phyloP scores from a whole-genome alignment of 164 flowering plant species.

The Kingdonia uniflora region DNA sequence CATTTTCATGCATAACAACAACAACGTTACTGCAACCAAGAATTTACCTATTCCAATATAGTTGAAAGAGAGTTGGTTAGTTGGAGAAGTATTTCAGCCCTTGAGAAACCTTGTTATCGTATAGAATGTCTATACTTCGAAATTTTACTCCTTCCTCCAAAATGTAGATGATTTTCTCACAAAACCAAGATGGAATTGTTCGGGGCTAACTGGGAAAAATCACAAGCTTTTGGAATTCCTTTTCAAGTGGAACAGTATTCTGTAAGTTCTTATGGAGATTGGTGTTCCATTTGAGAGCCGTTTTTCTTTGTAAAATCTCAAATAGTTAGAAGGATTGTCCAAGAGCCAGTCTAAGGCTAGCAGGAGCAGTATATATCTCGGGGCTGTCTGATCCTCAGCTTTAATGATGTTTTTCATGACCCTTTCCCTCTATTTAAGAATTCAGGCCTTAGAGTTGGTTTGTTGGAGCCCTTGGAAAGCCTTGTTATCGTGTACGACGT shows the following conservation, averaged over 20 bases:
- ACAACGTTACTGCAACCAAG: constrained; percentile 84
- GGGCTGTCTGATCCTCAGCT: constrained; percentile 41
- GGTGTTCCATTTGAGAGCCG: constrained; percentile 7
- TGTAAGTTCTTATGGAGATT: constrained; percentile 16
- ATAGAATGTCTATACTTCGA: constrained; percentile 78
- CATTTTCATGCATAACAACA: constrained; percentile 84
- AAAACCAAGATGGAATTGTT: constrained; percentile 48
- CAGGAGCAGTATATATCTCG: constrained; percentile 70
- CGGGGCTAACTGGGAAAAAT: too few relatives aligned
- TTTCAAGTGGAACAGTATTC: constrained; percentile 34
- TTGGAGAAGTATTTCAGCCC: too few relatives aligned
- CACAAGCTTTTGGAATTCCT: constrained; percentile 51
- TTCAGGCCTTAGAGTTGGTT: too few relatives aligned
- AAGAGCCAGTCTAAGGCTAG: constrained; percentile 29
- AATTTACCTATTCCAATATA: constrained; percentile 85
- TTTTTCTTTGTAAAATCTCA: too few relatives aligned
- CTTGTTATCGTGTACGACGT: constrained; percentile 57
- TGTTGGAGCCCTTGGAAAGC: constrained; percentile 93
- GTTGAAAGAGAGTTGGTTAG: constrained; percentile 96
- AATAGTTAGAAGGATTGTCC: too few relatives aligned
- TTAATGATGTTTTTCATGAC: too few relatives aligned
- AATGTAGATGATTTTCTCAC: constrained; percentile 63
- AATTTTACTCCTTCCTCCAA: constrained; percentile 66
- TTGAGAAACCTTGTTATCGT: constrained; percentile 78
- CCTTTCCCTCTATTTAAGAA: too few relatives aligned